phyloP scores from a whole-genome alignment of 176 grass and related monocot genomes.

The Metroxylon sagu region DNA sequence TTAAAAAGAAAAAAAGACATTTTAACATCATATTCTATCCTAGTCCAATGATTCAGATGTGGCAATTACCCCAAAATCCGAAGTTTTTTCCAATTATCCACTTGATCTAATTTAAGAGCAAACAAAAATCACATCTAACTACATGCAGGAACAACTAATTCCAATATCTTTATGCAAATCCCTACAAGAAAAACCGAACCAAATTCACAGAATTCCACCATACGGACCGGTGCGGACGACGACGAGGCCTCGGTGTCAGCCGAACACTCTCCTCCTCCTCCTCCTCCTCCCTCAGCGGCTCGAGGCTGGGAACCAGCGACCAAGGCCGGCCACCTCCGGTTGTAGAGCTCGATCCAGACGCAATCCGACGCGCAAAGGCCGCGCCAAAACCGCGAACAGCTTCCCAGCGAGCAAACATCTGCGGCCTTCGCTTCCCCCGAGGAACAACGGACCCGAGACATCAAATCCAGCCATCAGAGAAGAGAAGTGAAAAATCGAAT shows the following conservation, averaged over 20 bases:
- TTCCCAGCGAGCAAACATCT: conserved; percentile 52
- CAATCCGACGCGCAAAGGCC: conserved; percentile 42
- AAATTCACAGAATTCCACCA: no score
- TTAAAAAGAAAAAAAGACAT: no score
- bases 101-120: no score
- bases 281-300: not conserved
- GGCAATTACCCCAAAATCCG: no score
- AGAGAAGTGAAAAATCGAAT: conserved; percentile 1
- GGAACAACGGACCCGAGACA: not conserved
- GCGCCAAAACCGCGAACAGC: conserved; percentile 47
- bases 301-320: not conserved
- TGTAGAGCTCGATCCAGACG: conserved; percentile 56
- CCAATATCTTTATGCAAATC: no score
- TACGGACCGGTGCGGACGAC: no score
- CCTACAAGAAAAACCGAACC: no score
- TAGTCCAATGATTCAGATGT: no score
- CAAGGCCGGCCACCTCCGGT: conserved; percentile 38
- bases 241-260: conserved; percentile 9
- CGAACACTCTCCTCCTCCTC: conserved; percentile 18
- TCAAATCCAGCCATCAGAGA: not conserved
- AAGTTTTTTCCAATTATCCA: no score
- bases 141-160: no score
- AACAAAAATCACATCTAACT: no score
- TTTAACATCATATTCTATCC: no score
- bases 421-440: conserved; percentile 28